Conservation (phyloP, 192 early-diverging fungal genomes). For the Coemansia sp. region DNA sequence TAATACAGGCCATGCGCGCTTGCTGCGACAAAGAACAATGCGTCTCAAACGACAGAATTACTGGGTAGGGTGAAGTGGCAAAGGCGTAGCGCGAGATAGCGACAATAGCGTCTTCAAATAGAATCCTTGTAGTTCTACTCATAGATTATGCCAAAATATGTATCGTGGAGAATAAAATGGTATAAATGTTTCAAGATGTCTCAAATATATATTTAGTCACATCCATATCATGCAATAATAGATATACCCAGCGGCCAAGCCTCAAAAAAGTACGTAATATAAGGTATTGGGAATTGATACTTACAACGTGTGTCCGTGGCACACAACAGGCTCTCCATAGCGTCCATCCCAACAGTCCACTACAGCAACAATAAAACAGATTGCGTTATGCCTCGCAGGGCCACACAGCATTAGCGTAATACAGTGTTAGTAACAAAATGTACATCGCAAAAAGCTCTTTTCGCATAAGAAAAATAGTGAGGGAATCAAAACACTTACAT, state of each 20-base stretch:
- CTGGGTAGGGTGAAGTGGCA: constrained; percentile 73
- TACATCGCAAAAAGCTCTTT: too few relatives aligned
- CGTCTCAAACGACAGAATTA: constrained; percentile 82
- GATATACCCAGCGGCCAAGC: not conserved
- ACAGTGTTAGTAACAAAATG: constrained; percentile 6
- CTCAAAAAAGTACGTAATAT: not conserved
- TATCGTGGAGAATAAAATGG: not conserved
- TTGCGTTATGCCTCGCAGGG: too few relatives aligned
- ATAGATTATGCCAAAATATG: constrained; percentile 15
- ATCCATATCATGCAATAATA: constrained; percentile 3
- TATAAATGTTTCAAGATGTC: not conserved
- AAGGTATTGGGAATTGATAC: constrained; percentile 18
- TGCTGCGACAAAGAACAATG: constrained; percentile 79
- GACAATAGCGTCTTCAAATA: constrained; percentile 79
- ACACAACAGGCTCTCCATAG: constrained; percentile 72
- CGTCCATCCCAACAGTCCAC: constrained; percentile 91
- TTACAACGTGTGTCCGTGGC: constrained; percentile 80
- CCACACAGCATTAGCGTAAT: too few relatives aligned
- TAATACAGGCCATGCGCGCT: constrained; percentile 67
- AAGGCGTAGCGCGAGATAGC: constrained; percentile 87
- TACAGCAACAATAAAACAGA: constrained; percentile 22
- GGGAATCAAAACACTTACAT: constrained; percentile 20
- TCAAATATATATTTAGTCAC: not conserved
- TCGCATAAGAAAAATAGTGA: not conserved
- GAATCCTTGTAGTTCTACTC: constrained; percentile 66